phyloP scores from a whole-genome alignment of 768 basidiomycete genomes.

The Mrakia frigida region DNA sequence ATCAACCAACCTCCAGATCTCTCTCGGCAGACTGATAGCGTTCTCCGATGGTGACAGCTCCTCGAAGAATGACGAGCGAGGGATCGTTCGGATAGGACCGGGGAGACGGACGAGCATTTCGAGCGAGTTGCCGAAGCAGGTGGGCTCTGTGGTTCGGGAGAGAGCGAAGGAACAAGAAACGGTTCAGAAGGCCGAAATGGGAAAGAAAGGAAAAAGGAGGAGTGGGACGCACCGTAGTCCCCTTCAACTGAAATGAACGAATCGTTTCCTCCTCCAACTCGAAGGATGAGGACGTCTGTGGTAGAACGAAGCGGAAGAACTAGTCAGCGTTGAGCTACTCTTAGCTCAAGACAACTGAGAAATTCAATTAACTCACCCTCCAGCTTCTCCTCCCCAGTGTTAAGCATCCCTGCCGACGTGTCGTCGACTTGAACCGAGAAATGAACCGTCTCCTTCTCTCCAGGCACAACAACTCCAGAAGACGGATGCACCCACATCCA shows the following conservation, averaged over 20 bases:
- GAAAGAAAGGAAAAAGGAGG: background rate
- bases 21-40: conserved; percentile 1
- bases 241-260: background rate
- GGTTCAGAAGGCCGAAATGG: background rate
- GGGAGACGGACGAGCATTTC: conserved; percentile 6
- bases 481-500: conserved; percentile 18
- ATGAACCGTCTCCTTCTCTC: background rate
- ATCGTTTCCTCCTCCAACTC: conserved; percentile 4
- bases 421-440: conserved; percentile 6
- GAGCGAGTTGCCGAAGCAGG: conserved; percentile 8
- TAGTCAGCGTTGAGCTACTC: background rate
- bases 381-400: conserved; percentile 2
- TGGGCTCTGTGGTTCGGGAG: background rate
- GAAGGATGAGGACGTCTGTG: background rate
- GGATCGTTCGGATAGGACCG: conserved; percentile 4
- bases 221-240: conserved; percentile 1
- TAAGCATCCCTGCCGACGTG: background rate
- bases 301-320: background rate
- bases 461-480: background rate
- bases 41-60: background rate
- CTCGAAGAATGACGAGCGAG: background rate
- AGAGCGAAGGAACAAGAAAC: background rate
- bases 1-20: conserved; percentile 8
- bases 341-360: background rate
- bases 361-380: background rate